Conservation (phyloP, 2,329 filamentous ascomycete species). For the Huntiella savannae region DNA sequence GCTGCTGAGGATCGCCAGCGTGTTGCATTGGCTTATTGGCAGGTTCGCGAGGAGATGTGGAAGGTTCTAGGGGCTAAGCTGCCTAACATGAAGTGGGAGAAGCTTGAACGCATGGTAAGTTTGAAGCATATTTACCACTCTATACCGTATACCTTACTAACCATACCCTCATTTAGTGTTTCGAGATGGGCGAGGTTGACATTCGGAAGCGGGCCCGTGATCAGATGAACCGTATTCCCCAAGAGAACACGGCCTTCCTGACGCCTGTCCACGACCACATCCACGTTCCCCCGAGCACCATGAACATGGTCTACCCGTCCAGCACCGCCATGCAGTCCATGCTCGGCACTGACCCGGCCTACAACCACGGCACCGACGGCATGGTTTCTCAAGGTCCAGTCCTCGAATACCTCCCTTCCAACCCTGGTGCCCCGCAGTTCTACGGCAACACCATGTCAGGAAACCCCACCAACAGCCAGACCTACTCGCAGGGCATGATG, state of each 20-base stretch:
- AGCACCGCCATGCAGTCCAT: slow-evolving; percentile 13
- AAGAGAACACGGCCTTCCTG: not conserved
- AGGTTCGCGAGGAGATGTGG: slow-evolving; percentile 68
- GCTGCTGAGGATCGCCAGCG: slow-evolving; percentile 42
- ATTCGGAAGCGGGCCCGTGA: slow-evolving; percentile 10
- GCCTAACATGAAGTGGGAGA: slow-evolving; percentile 62
- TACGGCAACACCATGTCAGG: not conserved
- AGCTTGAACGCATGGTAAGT: slow-evolving; percentile 42
- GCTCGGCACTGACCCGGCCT: slow-evolving; percentile 1
- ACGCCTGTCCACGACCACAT: too few species aligned
- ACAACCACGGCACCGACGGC: not conserved
- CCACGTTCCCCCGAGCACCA: not conserved
- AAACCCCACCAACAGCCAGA: not conserved
- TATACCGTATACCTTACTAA: slow-evolving; percentile 2
- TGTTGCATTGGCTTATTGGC: slow-evolving; percentile 62
- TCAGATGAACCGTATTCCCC: not conserved
- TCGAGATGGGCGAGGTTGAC: slow-evolving; percentile 11
- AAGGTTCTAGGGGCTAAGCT: slow-evolving; percentile 48
- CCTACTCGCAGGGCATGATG: slow-evolving; percentile 1
- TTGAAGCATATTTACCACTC: too few species aligned
- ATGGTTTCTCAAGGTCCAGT: slow-evolving; percentile 2
- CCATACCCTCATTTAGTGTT: slow-evolving; percentile 1
- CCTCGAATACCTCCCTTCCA: too few species aligned
- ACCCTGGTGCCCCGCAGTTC: not conserved
- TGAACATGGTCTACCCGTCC: slow-evolving; percentile 13